Conservation (phyloP, 2,329 filamentous ascomycete genomes). For the Neofusicoccum parvum region DNA sequence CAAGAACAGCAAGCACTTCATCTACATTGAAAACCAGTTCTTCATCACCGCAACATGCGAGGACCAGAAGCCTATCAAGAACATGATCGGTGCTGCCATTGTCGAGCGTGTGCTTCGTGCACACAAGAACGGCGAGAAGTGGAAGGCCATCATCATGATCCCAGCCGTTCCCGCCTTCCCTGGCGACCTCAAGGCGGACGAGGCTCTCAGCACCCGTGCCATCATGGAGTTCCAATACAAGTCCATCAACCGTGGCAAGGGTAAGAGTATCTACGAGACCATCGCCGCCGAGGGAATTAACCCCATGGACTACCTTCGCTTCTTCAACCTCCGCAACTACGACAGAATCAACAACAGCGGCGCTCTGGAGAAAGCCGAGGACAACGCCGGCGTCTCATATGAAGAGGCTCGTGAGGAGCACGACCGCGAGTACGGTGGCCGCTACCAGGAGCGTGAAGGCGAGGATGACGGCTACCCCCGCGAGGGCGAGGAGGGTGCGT, state of each 20-base stretch:
- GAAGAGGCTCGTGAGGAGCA: constrained; percentile 66
- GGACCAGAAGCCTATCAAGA: constrained; percentile 70
- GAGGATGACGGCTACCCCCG: constrained; percentile 31
- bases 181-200: constrained; percentile 73
- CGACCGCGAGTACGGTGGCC: constrained; percentile 56
- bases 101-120: constrained; percentile 77
- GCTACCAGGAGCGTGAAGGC: constrained; percentile 36
- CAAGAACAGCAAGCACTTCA: constrained; percentile 67
- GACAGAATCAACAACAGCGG: constrained; percentile 76
- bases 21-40: constrained; percentile 86
- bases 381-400: constrained; percentile 67
- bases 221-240: constrained; percentile 90
- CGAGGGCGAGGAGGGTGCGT: constrained; percentile 46
- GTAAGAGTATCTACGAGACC: constrained; percentile 74
- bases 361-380: constrained; percentile 63
- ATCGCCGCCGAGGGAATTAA: constrained; percentile 68
- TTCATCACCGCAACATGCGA: constrained; percentile 81
- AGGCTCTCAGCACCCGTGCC: constrained; percentile 73
- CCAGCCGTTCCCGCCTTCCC: constrained; percentile 81
- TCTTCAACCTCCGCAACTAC: constrained; percentile 84
- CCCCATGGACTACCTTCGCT: constrained; percentile 73
- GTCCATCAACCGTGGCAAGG: constrained; percentile 71
- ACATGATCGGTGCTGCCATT: constrained; percentile 77
- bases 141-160: constrained; percentile 76
- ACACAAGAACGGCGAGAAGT: constrained; percentile 64